Base-by-base conservation (phyloP, 345 rosid genomes). In the Lumnitzera racemosa region DNA sequence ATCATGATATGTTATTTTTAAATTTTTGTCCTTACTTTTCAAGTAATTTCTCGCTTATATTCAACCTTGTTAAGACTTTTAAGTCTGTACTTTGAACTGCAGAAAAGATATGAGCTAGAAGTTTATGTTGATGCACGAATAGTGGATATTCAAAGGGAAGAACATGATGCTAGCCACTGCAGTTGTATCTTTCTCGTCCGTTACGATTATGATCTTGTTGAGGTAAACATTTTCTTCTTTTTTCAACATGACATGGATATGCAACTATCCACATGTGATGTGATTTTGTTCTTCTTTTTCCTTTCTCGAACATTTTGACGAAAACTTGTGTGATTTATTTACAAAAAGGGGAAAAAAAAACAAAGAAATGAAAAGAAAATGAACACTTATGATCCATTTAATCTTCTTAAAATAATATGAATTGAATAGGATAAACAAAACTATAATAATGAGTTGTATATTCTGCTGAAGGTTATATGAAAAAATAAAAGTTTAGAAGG, bases 121-220 rank as follows among this genome's bases (percentile, higher is more conserved):
- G 53, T 89, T 58, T 85, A 89, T 66, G 74, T 62, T 60, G 95
- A 91, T 68, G 92, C 95, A 20, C 83, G 68, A 71, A 61, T 89
- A 29, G 46, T 82, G 70, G 82, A 72, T 43, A 72, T 89, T 62
- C 73, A 66, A 59, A 80, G 90, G 78, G 70, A 57, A 50, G 7
- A 15, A 14, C 98, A 91, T 57, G 86, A 83, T 51, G 51, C 43
- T 6, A 55, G 13, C 31, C 60, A 59, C n/a, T 89, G 96, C 69
- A 69, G 58, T 6, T 91, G 98, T 66, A 49, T 61, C 64, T 89
- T 91, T 54, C 14, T 70, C 4, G 92, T 91, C 65, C 77, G 81
- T 53, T 91, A 77, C 36, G 82, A 75, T 16, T 56, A 63, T 51
- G 90, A 85, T 58, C 12, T 55, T 57, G 47, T 74, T 13, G 75